These are phyloP conservation scores for Phytophthora vignae DNA, from an alignment of 352 stramenopile genomes.

Conservation along the genomic window DNA sequence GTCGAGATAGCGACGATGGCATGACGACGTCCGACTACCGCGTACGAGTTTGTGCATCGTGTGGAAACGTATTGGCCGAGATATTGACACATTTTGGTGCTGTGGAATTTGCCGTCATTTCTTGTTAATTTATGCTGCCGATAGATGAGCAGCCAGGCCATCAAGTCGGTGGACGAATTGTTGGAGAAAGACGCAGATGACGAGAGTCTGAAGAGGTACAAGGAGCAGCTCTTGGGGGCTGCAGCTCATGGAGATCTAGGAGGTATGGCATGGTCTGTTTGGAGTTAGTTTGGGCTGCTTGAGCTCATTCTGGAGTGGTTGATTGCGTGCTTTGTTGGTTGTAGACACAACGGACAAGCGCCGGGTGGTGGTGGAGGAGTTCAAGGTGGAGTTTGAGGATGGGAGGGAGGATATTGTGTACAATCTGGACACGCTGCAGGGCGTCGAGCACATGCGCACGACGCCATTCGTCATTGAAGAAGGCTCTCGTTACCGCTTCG, in stretches of 20 bases:
- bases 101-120: not conserved
- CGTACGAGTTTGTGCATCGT: slow-evolving; percentile 29
- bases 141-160: slow-evolving; percentile 72
- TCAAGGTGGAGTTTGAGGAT: slow-evolving; percentile 89
- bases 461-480: slow-evolving; percentile 83
- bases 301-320: no score
- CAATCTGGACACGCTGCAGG: slow-evolving; percentile 69
- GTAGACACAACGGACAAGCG: slow-evolving; percentile 65
- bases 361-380: slow-evolving; percentile 86
- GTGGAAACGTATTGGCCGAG: not conserved
- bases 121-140: not conserved
- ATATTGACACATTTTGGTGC: no score
- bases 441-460: slow-evolving; percentile 74
- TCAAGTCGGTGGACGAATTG: slow-evolving; percentile 75
- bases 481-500: slow-evolving; percentile 85
- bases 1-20: slow-evolving; percentile 46
- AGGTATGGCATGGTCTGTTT: slow-evolving; percentile 36
- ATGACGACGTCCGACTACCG: slow-evolving; percentile 49
- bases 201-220: slow-evolving; percentile 87
- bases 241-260: slow-evolving; percentile 83
- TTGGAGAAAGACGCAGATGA: slow-evolving; percentile 83
- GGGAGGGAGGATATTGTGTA: slow-evolving; percentile 71
- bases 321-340: not conserved
- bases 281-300: no score
- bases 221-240: slow-evolving; percentile 81